Percentiles rank a stretch among this genome's conserved stretches.
Evolutionary conservation across 345 rosid genomes (phyloP).

Genomic region (Eucalyptus curtisii): DNA sequence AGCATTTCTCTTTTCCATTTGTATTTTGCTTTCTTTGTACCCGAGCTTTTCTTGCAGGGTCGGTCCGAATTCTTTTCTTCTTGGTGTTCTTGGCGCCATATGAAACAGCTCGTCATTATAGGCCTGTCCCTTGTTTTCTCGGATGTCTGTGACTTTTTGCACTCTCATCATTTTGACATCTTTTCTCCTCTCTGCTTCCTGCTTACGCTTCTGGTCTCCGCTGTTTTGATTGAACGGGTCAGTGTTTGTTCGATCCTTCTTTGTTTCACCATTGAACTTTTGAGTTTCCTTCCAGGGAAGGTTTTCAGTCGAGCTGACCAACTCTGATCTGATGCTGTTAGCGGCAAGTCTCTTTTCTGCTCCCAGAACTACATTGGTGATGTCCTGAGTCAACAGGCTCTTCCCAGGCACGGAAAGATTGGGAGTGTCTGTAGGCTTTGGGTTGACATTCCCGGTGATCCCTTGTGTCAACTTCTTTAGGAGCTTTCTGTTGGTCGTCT

Average conservation of each 20-base stretch:
- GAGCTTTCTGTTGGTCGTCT: neutral
- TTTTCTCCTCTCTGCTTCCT: constrained; percentile 14
- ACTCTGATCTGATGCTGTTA: constrained; percentile 1
- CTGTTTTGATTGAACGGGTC: neutral
- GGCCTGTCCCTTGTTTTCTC: constrained; percentile 1
- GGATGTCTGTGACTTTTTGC: constrained; percentile 11
- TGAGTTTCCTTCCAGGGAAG: constrained; percentile 13
- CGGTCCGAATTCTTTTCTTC: constrained; percentile 9
- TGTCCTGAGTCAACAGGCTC: constrained; percentile 6
- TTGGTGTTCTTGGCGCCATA: neutral
- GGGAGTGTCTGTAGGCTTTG: constrained; percentile 11
- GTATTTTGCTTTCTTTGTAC: constrained; percentile 1
- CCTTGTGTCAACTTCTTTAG: constrained; percentile 5
- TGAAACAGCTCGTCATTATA: constrained; percentile 13
- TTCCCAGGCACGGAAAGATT: constrained; percentile 7
- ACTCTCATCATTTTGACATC: constrained; percentile 21
- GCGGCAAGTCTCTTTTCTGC: neutral
- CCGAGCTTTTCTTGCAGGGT: constrained; percentile 9
- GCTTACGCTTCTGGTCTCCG: constrained; percentile 10
- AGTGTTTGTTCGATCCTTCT: constrained; percentile 12
- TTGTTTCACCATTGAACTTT: neutral
- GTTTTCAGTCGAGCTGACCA: constrained; percentile 10
- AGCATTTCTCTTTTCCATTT: constrained; percentile 11
- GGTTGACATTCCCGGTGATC: constrained; percentile 6
- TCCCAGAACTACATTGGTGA: neutral